Evolutionary conservation across 345 rosid genomes (phyloP).

Genomic region (Citropsis articulata): DNA sequence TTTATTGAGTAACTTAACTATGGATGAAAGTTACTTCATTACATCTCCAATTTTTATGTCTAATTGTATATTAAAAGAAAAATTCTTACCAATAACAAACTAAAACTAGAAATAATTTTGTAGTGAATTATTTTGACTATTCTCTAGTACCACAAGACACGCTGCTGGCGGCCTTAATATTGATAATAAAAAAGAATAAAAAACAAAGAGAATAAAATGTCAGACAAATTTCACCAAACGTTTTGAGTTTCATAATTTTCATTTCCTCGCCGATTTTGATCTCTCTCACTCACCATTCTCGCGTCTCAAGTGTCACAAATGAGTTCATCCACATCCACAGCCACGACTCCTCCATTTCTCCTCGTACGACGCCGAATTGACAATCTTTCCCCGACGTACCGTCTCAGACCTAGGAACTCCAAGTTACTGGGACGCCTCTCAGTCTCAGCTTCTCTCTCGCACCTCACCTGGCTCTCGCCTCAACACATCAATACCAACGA

Average conservation of each 20-base stretch:
- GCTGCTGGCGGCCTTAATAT: neutral
- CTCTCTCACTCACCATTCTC: neutral
- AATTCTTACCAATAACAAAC: too few species aligned
- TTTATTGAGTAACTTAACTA: neutral
- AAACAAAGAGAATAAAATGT: neutral
- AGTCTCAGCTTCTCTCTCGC: constrained; percentile 39
- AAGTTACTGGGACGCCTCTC: constrained; percentile 24
- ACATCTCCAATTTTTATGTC: neutral
- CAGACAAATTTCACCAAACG: neutral
- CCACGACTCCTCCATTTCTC: constrained; percentile 21
- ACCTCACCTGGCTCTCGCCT: constrained; percentile 55
- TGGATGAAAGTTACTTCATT: too few species aligned
- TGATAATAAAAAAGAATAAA: neutral
- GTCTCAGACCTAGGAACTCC: constrained; percentile 27
- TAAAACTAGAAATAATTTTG: too few species aligned
- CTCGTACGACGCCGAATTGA: constrained; percentile 36
- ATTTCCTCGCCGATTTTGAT: neutral
- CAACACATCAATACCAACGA: constrained; percentile 16
- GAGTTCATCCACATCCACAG: constrained; percentile 29
- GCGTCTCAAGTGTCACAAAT: constrained; percentile 13
- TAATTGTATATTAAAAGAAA: too few species aligned
- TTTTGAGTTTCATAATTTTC: neutral
- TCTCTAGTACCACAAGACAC: neutral
- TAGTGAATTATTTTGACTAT: neutral
- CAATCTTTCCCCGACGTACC: constrained; percentile 13